Conservation (phyloP, 352 stramenopile genomes). For the Phytophthora megakarya region DNA sequence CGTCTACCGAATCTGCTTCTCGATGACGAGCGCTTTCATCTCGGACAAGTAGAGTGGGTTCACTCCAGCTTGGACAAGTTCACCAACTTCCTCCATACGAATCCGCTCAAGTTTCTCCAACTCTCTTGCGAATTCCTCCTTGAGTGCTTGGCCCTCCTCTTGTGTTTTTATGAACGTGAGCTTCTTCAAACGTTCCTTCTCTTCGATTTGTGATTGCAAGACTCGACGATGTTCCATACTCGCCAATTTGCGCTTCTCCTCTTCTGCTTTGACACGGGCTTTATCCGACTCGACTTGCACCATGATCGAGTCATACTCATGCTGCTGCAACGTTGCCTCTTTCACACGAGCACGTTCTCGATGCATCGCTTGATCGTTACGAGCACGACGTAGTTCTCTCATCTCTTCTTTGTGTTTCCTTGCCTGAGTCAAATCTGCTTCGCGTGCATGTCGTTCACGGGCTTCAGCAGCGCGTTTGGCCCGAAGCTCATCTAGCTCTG, state of each 20-base stretch:
- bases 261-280: constrained; percentile 50
- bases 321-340: constrained; percentile 81
- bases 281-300: constrained; percentile 79
- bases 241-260: constrained; percentile 66
- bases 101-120: constrained; percentile 89
- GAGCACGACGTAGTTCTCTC: constrained; percentile 66
- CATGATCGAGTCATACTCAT: constrained; percentile 92
- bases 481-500: constrained; percentile 92
- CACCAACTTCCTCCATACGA: constrained; percentile 86
- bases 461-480: constrained; percentile 90
- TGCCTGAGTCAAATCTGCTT: constrained; percentile 81
- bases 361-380: constrained; percentile 74
- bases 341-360: constrained; percentile 73
- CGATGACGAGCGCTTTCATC: constrained; percentile 92
- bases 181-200: constrained; percentile 81
- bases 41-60: constrained; percentile 92
- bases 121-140: constrained; percentile 79
- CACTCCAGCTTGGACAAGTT: constrained; percentile 87
- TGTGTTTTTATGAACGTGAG: constrained; percentile 72
- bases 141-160: constrained; percentile 70
- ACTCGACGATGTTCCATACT: constrained; percentile 76
- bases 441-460: constrained; percentile 83
- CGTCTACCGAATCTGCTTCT: constrained; percentile 52
- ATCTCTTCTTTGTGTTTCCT: constrained; percentile 90
- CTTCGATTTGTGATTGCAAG: constrained; percentile 92